Conservation (phyloP, 1,284 basidiomycete genomes). For the Puccinia novopanici region DNA sequence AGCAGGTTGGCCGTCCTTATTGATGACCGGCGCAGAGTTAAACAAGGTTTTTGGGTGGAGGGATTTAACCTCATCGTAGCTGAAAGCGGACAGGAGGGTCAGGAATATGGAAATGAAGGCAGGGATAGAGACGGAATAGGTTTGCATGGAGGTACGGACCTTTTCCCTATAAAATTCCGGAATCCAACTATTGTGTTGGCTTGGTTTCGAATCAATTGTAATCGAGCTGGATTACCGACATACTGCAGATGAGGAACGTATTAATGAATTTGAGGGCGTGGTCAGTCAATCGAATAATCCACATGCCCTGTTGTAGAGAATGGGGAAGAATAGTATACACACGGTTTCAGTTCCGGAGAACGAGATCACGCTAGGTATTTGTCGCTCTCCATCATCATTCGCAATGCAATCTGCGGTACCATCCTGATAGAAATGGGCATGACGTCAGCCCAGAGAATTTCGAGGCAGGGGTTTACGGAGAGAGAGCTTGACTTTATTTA, state of each 20-base stretch:
- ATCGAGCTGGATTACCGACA: constrained; percentile 91
- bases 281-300: neutral
- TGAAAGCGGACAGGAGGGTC: constrained; percentile 44
- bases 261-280: neutral
- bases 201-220: constrained; percentile 91
- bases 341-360: constrained; percentile 86
- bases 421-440: constrained; percentile 64
- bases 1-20: constrained; percentile 62
- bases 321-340: neutral
- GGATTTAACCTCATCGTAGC: constrained; percentile 64
- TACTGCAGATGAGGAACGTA: constrained; percentile 65
- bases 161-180: constrained; percentile 89
- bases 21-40: constrained; percentile 83
- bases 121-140: constrained; percentile 8
- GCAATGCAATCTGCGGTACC: constrained; percentile 89
- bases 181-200: constrained; percentile 93
- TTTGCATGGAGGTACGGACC: constrained; percentile 62
- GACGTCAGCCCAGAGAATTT: neutral
- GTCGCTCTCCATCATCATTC: constrained; percentile 96
- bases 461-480: neutral
- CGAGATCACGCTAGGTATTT: constrained; percentile 91
- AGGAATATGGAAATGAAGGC: neutral
- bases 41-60: constrained; percentile 78
- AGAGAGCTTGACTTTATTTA: constrained; percentile 74
- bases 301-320: neutral